Evolutionary conservation across 2,329 filamentous ascomycete genomes (phyloP), one percentile per base, ranked within the genome.

Genomic region (Rugonectria rugulosa): DNA sequence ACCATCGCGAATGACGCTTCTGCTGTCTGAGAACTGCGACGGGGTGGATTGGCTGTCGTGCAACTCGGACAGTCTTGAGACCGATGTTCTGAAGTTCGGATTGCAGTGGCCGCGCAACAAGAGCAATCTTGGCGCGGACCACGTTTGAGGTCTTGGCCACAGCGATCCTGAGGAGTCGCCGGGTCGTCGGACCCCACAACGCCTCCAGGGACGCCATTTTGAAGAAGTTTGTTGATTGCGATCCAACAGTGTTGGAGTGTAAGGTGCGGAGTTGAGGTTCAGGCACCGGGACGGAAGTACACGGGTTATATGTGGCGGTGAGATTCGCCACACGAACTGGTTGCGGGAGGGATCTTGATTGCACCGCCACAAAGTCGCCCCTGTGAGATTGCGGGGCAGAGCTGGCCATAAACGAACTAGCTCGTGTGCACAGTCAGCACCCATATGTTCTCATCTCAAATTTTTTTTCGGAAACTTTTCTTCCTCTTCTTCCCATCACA

Each of bases 141-240:
- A 78, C 73, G 61, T 80, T 79, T 56, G 79, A 77, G 66, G 81
- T 78, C 66, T 79, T 81, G 44, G 74, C 73, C 69, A 81, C 74
- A 69, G 82, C 79, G 64, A 75, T 77, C 69, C 81, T 79, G 66
- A 85, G 75, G 65, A 82, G 73, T 71, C 81, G 81, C 70, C 84
- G 73, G 75, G 81, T 79, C 70, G 77, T 75, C 56, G 82, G 80
- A 67, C 79, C 83, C 82, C 79, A 84, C 71, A 84, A 76, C 74
- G 80, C 81, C 77, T 81, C 81, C 70, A 74, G 71, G 70, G 81
- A 79, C 74, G 78, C 78, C 83, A 86, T 86, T 62, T 62, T 79
- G 71, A 63, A 58, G 54, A 57, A 65, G 61, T 59, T 66, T 56
- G 53, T 61, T 59, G 56, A 36, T 64, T 60, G 36, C 52, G 11